Base-by-base conservation (phyloP, 1,284 basidiomycete species). In the Anthracocystis walkeri region DNA sequence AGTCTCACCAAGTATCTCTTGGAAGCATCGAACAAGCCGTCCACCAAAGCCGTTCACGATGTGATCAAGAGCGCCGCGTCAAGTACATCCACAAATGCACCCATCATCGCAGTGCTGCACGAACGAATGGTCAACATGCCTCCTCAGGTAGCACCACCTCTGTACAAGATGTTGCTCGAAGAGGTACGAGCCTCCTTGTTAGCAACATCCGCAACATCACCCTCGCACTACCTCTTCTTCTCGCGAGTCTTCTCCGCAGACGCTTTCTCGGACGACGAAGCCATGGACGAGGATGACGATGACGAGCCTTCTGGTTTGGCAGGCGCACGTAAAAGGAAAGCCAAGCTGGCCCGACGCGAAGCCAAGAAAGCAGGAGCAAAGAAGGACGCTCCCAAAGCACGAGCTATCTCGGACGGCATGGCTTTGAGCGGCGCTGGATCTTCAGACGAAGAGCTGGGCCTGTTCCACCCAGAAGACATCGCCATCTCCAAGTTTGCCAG, bases 41-140 rank as follows among this genome's bases (percentile, higher is more conserved):
- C 71, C 8, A 60, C 55, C 41, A 78, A 75, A 57, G 38, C 66
- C 1, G 63, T 77, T 4, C 72, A 77, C n/a, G 63, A 79, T 21
- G 51, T 75, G 0, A 40, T 77, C 49, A 63, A 71, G 51, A 67
- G 61, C 31, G 66, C 73, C 2, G 53, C 65, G 1, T 70, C 72
- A 2, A 52, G 58, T 53, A 67, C 63, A 4, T 69, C 72, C 1
- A 75, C 70, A 14, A 67, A 53, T 25, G 46, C 71, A 8, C 77
- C 80, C 27, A 50, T 80, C 40, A 50, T 80, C 1, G 68, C 66
- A 29, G 68, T 84, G 42, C 46, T 84, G 44, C 82, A 84, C 66
- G 83, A 84, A 57, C 77, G 83, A 23, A 82, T 84, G 81, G 77
- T 84, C 65, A 84, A 84, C 66, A 70, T 84, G 63, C 83, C 83